phyloP scores from a whole-genome alignment of 345 rosid species.

The Brassica cretica region DNA sequence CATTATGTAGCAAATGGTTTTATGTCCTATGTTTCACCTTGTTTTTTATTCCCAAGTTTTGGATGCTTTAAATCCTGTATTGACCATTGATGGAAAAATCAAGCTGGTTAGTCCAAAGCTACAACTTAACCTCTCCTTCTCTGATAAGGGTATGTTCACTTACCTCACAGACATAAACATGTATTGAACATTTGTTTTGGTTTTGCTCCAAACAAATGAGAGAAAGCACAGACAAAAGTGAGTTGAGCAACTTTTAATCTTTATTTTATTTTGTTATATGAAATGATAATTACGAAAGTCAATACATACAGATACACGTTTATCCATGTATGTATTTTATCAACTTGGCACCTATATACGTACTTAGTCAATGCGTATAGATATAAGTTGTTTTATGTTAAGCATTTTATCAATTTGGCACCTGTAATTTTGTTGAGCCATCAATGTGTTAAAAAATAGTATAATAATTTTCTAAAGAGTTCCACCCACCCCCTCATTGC shows the following conservation, averaged over 20 bases:
- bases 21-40: background rate
- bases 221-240: background rate
- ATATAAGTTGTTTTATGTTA: constrained; percentile 10
- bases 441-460: constrained; percentile 12
- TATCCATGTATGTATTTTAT: background rate
- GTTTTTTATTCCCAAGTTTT: constrained; percentile 44
- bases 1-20: background rate
- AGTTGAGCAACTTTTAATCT: background rate
- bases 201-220: background rate
- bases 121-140: constrained; percentile 4
- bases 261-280: background rate
- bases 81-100: constrained; percentile 54
- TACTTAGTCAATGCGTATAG: background rate
- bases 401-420: background rate
- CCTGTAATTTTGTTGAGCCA: background rate
- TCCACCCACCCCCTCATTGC: constrained; percentile 22
- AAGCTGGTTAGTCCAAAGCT: constrained; percentile 45
- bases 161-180: background rate
- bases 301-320: background rate
- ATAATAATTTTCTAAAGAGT: background rate
- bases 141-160: constrained; percentile 7
- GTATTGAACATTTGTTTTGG: background rate
- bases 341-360: background rate
- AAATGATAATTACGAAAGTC: background rate
- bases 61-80: constrained; percentile 54